Base-by-base conservation (phyloP, 176 grass and related monocot species). In the Oryza meyeriana region DNA sequence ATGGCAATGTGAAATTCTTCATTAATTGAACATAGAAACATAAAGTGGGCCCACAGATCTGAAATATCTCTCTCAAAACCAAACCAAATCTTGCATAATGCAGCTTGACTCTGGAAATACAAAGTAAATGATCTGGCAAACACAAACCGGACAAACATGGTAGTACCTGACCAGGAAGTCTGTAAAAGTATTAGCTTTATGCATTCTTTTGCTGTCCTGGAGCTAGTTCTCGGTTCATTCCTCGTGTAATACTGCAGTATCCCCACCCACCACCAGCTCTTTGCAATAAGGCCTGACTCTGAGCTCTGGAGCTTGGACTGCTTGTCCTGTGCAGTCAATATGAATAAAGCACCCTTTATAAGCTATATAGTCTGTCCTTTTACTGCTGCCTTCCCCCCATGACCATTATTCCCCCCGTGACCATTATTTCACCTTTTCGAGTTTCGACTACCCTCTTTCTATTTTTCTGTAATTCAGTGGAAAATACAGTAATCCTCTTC, bases 321-420 rank as follows among this genome's bases (percentile, higher is more conserved):
- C 35, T 26, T 78, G 36, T 67, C 83, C 55, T 81, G 81, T 11
- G 10, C 44, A 82, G 44, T 78, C 58, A 78, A 73, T 78, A 77
- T 58, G 31, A 58, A 66, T 22, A 29, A 66, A 34, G 75, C 4
- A 34, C n/a, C 77, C 59, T 32, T 5, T 78, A 70, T 41, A 80
- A 77, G 72, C 57, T 61, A n/a, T 52, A 52, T 52, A 52, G 13
- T 24, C 3, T 64, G 78, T 76, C 83, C 74, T 90, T 70, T 64
- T 77, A 28, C 11, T 82, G 79, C 62, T 61, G 78, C 79, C 66
- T 86, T n/a, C n/a, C 17, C 47, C 76, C 66, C 24, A 5, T 2
- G 32, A 33, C 61, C 61, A 79, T 69, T 74, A 68, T 73, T 61
- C n/a, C 17, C 47, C 76, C 66, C 24, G 16, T 2, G 32, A 33